Base-by-base conservation (phyloP, 306 rosid species). In the Rubus parviflorus region DNA sequence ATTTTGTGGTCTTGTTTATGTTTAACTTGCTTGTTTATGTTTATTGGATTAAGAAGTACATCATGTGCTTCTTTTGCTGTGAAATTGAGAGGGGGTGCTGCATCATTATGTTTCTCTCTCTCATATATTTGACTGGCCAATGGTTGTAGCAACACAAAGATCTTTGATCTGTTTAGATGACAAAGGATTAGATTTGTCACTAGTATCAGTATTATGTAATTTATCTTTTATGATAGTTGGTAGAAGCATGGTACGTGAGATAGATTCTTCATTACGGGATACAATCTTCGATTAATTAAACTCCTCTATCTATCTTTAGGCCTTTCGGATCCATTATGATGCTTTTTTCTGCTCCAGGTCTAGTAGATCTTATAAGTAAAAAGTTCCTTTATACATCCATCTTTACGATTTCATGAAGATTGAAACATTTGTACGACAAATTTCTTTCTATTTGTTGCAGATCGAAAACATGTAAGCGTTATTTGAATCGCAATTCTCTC, bases 401-500 rank as follows among this genome's bases (percentile, higher is more conserved):
- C 47, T 40, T 19, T 64, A 3, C 22, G 54, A 51, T 19, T 16
- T 43, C 67, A 41, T 66, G 22, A 40, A 6, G 7, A 23, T 54
- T 9, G 25, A 12, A 15, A 67, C 14, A 42, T 7, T 62, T 4
- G 20, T 43, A 17, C 41, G 10, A 3, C 52, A 11, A 42, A 15
- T 53, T 62, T 52, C 68, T 78, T 78, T 75, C 71, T 83, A 61
- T 71, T 60, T 86, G 77, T 68, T 79, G 75, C 94, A 94, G 98
- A 92, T 94, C 77, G 98, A 92, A 77, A 90, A 90, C 77, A 94
- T 94, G 98, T 97, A 94, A 89, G 93, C 95, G 58, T 79, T 94
- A 76, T 94, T 94, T 82, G 98, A 94, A 84, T 96, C 97, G 23
- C 98, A 94, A 56, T 94, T 94, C 84, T 94, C 98, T 63, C 82